These are phyloP conservation scores for Boletellus deceptivus DNA, from an alignment of 1,284 basidiomycete species.

Conservation along the genomic window DNA sequence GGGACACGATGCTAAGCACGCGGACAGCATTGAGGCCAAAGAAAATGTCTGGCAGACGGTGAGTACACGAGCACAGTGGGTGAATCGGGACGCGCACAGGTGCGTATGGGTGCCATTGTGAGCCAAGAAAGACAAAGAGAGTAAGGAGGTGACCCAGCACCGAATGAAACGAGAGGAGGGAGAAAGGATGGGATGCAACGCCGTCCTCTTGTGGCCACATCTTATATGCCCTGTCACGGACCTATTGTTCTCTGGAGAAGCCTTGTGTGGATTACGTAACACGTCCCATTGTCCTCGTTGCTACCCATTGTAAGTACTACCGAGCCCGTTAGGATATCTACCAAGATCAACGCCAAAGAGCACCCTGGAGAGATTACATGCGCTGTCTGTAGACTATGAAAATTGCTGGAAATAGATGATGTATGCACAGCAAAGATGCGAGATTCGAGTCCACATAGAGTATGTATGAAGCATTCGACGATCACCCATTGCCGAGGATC, in stretches of 20 bases:
- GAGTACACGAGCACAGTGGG: neutral
- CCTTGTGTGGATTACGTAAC: conserved; percentile 18
- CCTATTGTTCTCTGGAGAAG: conserved; percentile 32
- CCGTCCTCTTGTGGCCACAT: neutral
- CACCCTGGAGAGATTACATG: conserved; percentile 5
- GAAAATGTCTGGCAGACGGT: conserved; percentile 56
- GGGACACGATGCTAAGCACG: conserved; percentile 72
- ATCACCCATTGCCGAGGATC: neutral
- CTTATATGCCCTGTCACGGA: conserved; percentile 24
- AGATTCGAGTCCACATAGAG: conserved; percentile 16
- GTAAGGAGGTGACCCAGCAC: conserved; percentile 36
- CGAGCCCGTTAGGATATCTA: conserved; percentile 5
- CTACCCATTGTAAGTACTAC: neutral
- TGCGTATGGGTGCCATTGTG: conserved; percentile 37
- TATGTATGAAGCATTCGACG: neutral
- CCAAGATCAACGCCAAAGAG: conserved; percentile 3
- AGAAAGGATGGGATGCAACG: conserved; percentile 8
- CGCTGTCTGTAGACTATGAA: conserved; percentile 18
- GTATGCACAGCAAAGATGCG: conserved; percentile 6
- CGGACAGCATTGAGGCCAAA: conserved; percentile 79
- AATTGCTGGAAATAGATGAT: conserved; percentile 1
- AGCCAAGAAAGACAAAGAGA: conserved; percentile 9
- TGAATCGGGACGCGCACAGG: conserved; percentile 34
- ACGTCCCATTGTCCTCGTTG: conserved; percentile 28
- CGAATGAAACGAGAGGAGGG: conserved; percentile 12